phyloP scores from a whole-genome alignment of 78 protist genomes.

The Pigoraptor vietnamica region DNA sequence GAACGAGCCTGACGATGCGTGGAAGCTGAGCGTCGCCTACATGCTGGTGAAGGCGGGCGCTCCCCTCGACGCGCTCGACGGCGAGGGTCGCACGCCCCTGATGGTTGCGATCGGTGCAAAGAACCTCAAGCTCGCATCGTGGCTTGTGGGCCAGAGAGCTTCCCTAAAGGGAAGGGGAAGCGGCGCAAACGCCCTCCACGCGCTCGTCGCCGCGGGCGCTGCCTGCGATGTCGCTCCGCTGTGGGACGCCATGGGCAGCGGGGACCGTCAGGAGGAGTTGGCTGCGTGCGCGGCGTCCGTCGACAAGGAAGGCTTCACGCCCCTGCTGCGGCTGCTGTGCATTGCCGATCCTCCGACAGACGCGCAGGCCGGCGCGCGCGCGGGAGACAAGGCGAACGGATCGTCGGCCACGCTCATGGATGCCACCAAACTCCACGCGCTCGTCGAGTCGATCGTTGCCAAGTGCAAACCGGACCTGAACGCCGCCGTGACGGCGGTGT shows the following conservation, averaged over 20 bases:
- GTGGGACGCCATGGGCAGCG: neutral
- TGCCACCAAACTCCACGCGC: neutral
- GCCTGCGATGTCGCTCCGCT: neutral
- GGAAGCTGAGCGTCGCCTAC: neutral
- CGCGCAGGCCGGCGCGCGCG: neutral
- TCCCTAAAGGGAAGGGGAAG: neutral
- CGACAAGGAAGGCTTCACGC: neutral
- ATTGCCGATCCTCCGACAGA: neutral
- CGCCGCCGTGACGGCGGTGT: neutral
- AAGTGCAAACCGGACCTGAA: neutral
- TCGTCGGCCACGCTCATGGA: neutral
- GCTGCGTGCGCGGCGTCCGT: neutral
- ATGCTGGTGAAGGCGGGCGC: constrained; percentile 6
- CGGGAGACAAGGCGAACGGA: neutral
- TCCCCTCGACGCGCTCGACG: neutral
- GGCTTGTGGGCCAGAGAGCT: neutral
- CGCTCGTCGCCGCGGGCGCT: neutral
- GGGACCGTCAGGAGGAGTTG: neutral
- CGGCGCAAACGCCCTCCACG: neutral
- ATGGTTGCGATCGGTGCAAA: neutral
- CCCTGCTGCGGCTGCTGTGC: neutral
- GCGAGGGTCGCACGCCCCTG: neutral
- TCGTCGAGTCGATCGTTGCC: neutral
- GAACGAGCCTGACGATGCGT: neutral
- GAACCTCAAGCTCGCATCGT: neutral